Evolutionary conservation across 129 eudicot species (phyloP), one percentile per base, ranked within the genome.

Genomic region (Escallonia herrerae): DNA sequence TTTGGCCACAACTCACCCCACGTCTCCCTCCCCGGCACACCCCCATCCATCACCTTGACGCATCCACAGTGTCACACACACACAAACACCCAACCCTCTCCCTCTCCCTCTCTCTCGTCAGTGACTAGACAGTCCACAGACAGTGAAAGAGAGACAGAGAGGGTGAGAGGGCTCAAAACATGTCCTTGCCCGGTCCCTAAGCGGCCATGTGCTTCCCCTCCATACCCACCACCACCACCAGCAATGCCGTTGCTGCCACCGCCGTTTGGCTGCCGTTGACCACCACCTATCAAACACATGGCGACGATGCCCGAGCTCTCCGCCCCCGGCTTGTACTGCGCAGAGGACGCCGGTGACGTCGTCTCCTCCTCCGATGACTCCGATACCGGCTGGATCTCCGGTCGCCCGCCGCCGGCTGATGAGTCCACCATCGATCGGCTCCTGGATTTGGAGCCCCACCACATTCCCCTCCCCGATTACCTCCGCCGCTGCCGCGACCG

Each of bases 171-270:
- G 55, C 22, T 57, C 43, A 48, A 67, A 79, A 63, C 78, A 79
- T 79, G 84, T 69, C 82, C 69, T 74, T 68, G 56, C 74, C 62
- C 64, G 55, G 70, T 67, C 81, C 83, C 67, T 80, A 79, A 80
- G 14, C 74, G 57, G 64, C 77, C 80, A 83, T 80, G 83, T 50
- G 80, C n/a, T n/a, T 67, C 62, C 43, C 43, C 77, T 62, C 62
- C 58, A 56, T 55, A 58, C 64, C 6, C 51, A 45, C 63, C 72
- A n/a, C n/a, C n/a, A n/a, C n/a, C n/a, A 43, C 61, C 72, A 43
- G 77, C 77, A 68, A 74, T 84, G 44, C 58, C 67, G 65, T 56
- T 63, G 71, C 22, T 62, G 76, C 49, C 72, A 44, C 4, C 53
- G 37, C 71, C 72, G 44, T 49, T 53, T 49, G 13, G 43, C 50